Evolutionary conservation across 2,329 filamentous ascomycete genomes (phyloP), one percentile per base, ranked within the genome.

Genomic region (Exophiala lecanii-corni): DNA sequence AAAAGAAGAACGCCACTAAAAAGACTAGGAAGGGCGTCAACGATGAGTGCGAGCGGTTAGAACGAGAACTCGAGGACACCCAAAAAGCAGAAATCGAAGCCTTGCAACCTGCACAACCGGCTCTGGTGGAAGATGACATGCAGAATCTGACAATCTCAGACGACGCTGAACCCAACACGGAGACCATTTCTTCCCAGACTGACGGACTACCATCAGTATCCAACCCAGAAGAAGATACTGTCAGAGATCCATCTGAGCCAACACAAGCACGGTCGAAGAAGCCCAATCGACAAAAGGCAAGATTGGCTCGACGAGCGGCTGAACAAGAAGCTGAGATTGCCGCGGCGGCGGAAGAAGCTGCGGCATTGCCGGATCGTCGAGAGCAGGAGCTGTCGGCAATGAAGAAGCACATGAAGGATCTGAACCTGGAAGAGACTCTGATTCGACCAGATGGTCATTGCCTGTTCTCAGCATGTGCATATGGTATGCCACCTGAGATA

Each of bases 1-100:
- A 96, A 75, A 98, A 96, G 74, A 97, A 96, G 73, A 84, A 86
- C 55, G 89, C 92, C 12, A 94, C 84, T 35, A 98, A 97, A 69
- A 82, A 81, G 64, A 81, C 78, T 6, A 72, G 79, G 37, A 81
- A 84, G 62, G 81, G 82, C 19, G 72, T 91, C 30, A 81, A 80
- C 50, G 78, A 82, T 53, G 79, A 82, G 57, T 82, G 79, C 59
- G 76, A 77, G 15, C 61, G 66, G 18, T 64, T 81, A 26, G 78
- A 81, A 54, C 61, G 64, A 28, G 75, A 79, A 44, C 62, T 81
- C 30, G 71, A 71, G 41, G 73, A 77, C 43, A 66, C 63, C 46
- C 79, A 82, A 19, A 67, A 68, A 39, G 53, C 53, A 13, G 50
- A 56, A 39, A 39, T 55, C 13, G 33, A 48, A 15, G 48, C 33